Base-by-base conservation (phyloP, 139 green algal genomes). In the Coelastrella sp. region DNA sequence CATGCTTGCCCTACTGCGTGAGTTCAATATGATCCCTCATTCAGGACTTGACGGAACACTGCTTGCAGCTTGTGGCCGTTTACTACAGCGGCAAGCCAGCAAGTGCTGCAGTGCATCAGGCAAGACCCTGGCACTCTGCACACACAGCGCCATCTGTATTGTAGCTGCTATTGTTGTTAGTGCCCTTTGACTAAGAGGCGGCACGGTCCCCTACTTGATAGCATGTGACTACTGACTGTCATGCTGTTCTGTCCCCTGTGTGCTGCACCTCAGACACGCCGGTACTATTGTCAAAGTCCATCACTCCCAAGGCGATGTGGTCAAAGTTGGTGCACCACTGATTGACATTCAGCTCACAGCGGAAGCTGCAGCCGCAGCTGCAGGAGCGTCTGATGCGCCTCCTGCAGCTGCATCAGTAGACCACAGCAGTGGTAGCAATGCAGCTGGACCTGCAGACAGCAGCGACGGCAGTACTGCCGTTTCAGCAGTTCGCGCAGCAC, bases 321-420 rank as follows among this genome's bases (percentile, higher is more conserved):
- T 98, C 21, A 94, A 95, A 86, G 94, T 96, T 35, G 95, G 95
- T 1, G 93, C 90, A 0, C 79, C 92, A 15, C 92, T 98, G 41
- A 86, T 91, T 15, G 94, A 98, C 80, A 90, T 98, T 4, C 72
- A 89, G 38, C 45, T 90, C 3, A 32, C 48, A 48, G 72, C 74
- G 45, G 84, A 34, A 38, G 63, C 81, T 50, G 43, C 32, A 72
- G 68, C 72, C 68, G 41, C 41, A 63, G 83, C 37, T 41, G 51
- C 50, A 40, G 59, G 67, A 41, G 62, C 32, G 27, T 38, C 27
- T 41, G 67, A 11, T 40, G 0, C 66, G 9, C 5, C 62, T 13
- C 30, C 41, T 30, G 25, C 19, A 34, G 79, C 37, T 41, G 38
- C 30, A 43, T 23, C 76, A 64, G 53, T 38, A 25, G 45, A n/a